These are phyloP conservation scores for Penicillium brasilianum DNA, from an alignment of 2,329 filamentous ascomycete species.

Conservation along the genomic window DNA sequence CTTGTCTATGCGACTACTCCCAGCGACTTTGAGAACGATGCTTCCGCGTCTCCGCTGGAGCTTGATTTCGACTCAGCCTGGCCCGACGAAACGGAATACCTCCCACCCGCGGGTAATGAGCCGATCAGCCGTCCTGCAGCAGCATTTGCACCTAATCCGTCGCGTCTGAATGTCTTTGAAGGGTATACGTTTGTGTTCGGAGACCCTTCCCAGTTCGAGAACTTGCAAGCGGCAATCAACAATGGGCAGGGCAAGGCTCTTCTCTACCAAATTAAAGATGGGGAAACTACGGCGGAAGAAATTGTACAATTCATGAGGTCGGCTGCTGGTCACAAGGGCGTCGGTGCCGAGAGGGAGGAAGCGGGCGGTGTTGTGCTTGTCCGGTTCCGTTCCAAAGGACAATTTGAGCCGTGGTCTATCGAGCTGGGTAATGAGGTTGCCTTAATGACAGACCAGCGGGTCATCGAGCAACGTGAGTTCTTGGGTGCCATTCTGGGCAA, in stretches of 20 bases:
- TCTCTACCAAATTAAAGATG: slow-evolving; percentile 64
- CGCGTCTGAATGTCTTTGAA: slow-evolving; percentile 74
- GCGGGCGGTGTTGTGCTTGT: slow-evolving; percentile 77
- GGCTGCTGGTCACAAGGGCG: slow-evolving; percentile 73
- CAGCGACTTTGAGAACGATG: slow-evolving; percentile 56
- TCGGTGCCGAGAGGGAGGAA: slow-evolving; percentile 66
- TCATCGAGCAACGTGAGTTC: slow-evolving; percentile 89
- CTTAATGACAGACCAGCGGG: slow-evolving; percentile 74
- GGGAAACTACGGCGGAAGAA: slow-evolving; percentile 72
- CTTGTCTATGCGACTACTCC: slow-evolving; percentile 65
- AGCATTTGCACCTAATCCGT: slow-evolving; percentile 72
- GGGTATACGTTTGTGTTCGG: slow-evolving; percentile 91
- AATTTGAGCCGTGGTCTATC: slow-evolving; percentile 68
- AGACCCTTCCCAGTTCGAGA: slow-evolving; percentile 74
- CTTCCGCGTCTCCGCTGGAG: slow-evolving; percentile 67
- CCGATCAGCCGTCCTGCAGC: slow-evolving; percentile 69
- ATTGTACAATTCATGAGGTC: slow-evolving; percentile 78
- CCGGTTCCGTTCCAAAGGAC: slow-evolving; percentile 67
- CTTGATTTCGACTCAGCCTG: slow-evolving; percentile 77
- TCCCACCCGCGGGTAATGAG: slow-evolving; percentile 78
- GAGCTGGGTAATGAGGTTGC: slow-evolving; percentile 73
- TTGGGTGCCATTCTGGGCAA: slow-evolving; percentile 85
- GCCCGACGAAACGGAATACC: slow-evolving; percentile 73
- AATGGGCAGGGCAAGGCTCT: slow-evolving; percentile 83
- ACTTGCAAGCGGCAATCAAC: slow-evolving; percentile 73